Conservation (phyloP, 176 grass and related monocot genomes). For the Oryza officinalis region DNA sequence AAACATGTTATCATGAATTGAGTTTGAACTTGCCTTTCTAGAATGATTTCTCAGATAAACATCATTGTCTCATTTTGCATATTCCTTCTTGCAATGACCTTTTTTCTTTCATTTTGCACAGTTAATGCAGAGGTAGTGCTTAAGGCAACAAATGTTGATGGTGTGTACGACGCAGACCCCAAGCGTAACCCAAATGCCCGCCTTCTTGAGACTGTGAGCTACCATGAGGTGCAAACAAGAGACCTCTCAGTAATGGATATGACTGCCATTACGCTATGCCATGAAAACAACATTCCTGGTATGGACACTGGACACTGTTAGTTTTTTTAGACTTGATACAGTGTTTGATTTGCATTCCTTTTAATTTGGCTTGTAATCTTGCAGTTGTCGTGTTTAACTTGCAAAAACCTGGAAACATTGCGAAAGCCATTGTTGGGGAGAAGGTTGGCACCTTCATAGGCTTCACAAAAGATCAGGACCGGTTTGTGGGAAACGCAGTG, state of each 20-base stretch:
- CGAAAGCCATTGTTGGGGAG: slow-evolving; percentile 91
- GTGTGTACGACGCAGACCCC: slow-evolving; percentile 83
- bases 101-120: slow-evolving; percentile 24
- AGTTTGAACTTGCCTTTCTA: slow-evolving; percentile 6
- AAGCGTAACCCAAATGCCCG: slow-evolving; percentile 70
- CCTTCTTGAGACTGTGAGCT: slow-evolving; percentile 81
- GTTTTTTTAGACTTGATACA: background rate
- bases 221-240: slow-evolving; percentile 75
- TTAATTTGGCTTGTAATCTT: background rate
- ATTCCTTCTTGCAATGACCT: slow-evolving; percentile 4
- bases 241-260: slow-evolving; percentile 99
- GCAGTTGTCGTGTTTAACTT: slow-evolving; percentile 99
- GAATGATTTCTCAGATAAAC: background rate
- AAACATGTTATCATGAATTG: slow-evolving; percentile 9
- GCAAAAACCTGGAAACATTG: slow-evolving; percentile 84
- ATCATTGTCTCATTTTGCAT: background rate
- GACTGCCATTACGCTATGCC: slow-evolving; percentile 94
- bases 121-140: slow-evolving; percentile 97
- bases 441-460: slow-evolving; percentile 89
- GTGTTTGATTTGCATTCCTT: background rate
- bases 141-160: slow-evolving; percentile 98
- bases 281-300: slow-evolving; percentile 99
- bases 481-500: slow-evolving; percentile 13
- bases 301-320: background rate
- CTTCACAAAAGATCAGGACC: slow-evolving; percentile 39